Evolutionary conservation across 225 moss, liverwort and hornwort genomes (phyloP).

Genomic region (Neckera pumila): DNA sequence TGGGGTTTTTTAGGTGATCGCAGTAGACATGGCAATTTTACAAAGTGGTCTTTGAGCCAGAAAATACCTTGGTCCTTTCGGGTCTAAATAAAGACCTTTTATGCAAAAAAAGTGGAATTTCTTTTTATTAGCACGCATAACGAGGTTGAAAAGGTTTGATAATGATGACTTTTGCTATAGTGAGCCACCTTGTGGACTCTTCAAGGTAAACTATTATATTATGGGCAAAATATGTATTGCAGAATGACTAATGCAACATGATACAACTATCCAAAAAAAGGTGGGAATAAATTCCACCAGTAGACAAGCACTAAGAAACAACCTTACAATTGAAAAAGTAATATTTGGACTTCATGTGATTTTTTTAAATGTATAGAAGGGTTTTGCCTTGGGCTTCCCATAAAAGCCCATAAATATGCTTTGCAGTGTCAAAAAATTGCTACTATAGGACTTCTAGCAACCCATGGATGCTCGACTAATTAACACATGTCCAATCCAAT

Average conservation of each 20-base stretch:
- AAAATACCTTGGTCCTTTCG: too few relatives aligned
- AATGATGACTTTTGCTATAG: too few relatives aligned
- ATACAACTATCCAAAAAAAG: fast-evolving
- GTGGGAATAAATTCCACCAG: background rate
- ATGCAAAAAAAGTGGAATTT: too few relatives aligned
- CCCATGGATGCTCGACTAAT: fast-evolving
- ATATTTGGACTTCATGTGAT: background rate
- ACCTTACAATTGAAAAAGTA: background rate
- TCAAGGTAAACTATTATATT: background rate
- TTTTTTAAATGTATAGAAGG: background rate
- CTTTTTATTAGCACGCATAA: too few relatives aligned
- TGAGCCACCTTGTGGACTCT: too few relatives aligned
- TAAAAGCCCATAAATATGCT: background rate
- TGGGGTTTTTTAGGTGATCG: too few relatives aligned
- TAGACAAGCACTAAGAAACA: background rate
- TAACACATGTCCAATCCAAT: background rate
- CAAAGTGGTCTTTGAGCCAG: too few relatives aligned
- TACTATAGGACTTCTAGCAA: background rate
- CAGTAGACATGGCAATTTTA: too few relatives aligned
- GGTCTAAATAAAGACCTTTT: too few relatives aligned
- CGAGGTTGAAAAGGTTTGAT: too few relatives aligned
- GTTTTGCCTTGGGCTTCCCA: fast-evolving
- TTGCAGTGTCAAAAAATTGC: fast-evolving
- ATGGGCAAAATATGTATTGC: fast-evolving
- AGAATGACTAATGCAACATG: background rate